A percentile compares a stretch with the other conserved stretches of the same genome.
phyloP scores from a whole-genome alignment of 1,139 yeast species.

The Geotrichum phurueaensis region DNA sequence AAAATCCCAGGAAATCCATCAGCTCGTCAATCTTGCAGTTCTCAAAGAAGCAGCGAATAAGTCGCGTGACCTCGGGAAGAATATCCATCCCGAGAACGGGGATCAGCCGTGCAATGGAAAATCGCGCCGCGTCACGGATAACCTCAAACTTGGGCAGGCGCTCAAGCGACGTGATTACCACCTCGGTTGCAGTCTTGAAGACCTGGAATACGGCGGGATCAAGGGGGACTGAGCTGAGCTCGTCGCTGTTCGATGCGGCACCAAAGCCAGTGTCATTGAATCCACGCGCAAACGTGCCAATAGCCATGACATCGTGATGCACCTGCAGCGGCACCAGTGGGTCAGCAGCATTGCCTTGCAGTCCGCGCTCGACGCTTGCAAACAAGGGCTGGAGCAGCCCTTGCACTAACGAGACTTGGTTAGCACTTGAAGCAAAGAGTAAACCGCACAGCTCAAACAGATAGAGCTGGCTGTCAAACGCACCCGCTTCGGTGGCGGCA shows the following conservation, averaged over 20 bases:
- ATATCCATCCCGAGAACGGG: slow-evolving; percentile 59
- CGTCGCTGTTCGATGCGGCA: slow-evolving; percentile 16
- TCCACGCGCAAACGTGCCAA: slow-evolving; percentile 86
- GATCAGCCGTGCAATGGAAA: slow-evolving; percentile 79
- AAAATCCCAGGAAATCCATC: slow-evolving; percentile 72
- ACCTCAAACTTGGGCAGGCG: slow-evolving; percentile 59
- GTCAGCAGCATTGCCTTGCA: slow-evolving; percentile 34
- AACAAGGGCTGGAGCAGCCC: slow-evolving; percentile 74
- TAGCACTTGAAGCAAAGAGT: slow-evolving; percentile 33
- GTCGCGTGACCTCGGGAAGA: slow-evolving; percentile 57
- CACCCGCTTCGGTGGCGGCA: slow-evolving; percentile 52
- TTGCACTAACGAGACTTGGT: slow-evolving; percentile 24
- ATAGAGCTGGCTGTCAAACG: slow-evolving; percentile 73
- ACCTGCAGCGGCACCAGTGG: slow-evolving; percentile 58
- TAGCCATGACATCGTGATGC: slow-evolving; percentile 80
- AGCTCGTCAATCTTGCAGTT: slow-evolving; percentile 60
- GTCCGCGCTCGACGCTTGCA: slow-evolving; percentile 56
- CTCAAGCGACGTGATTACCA: slow-evolving; percentile 76
- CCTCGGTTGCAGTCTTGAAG: slow-evolving; percentile 70
- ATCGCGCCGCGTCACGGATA: slow-evolving; percentile 80
- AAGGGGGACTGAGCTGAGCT: slow-evolving; percentile 13
- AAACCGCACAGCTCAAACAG: slow-evolving; percentile 56
- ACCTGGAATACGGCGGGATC: slow-evolving; percentile 41
- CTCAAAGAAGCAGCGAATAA: slow-evolving; percentile 66
- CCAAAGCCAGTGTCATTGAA: slow-evolving; percentile 42